Evolutionary conservation across 2,329 filamentous ascomycete genomes (phyloP), one percentile per base, ranked within the genome.

Genomic region (Epichloe festucae): DNA sequence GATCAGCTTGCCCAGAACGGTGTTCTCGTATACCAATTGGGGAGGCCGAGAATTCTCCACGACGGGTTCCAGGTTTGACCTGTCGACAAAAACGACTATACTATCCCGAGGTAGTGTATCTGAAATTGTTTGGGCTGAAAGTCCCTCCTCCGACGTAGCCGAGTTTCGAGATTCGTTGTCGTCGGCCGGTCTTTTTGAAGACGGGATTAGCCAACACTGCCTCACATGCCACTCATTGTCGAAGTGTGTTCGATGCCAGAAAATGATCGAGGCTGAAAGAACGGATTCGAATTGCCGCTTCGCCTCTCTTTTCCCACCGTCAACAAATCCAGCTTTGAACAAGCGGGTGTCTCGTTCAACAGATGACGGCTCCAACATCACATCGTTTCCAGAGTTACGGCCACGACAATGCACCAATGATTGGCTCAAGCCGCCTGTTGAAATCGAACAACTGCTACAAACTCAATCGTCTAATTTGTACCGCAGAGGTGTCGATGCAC

Each of bases 341-440:
- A 42, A 53, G 51, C 35, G 48, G 17, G 34, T 42, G 10, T 42
- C 23, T 35, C 48, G 51, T 14, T 54, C 54, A 2, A 50, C 56
- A 4, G 59, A 55, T 27, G 52, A 57, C 35, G 55, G 56, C 6
- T 58, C 59, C 17, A 58, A 58, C n/a, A 65, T 68, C 5, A 65
- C 60, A 2, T 69, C 63, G 10, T 70, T 69, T 48, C 65, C 65
- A 12, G 57, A 59, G 23, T 57, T 70, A 8, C 56, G 54, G 10
- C 58, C 62, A 10, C 62, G 66, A 5, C 60, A 64, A 8, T 63
- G 60, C 41, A 69, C 66, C 0, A 53, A 56, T 10, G 67, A 68
- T 5, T 66, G 63, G 63, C 44, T 61, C n/a, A 62, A 54, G 6
- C 59, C 64, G 2, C 57, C 58, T 2, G 48, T 49, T 1, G 54